phyloP scores from a whole-genome alignment of 805 yeast genomes.

The Metschnikowia colocasiae region DNA sequence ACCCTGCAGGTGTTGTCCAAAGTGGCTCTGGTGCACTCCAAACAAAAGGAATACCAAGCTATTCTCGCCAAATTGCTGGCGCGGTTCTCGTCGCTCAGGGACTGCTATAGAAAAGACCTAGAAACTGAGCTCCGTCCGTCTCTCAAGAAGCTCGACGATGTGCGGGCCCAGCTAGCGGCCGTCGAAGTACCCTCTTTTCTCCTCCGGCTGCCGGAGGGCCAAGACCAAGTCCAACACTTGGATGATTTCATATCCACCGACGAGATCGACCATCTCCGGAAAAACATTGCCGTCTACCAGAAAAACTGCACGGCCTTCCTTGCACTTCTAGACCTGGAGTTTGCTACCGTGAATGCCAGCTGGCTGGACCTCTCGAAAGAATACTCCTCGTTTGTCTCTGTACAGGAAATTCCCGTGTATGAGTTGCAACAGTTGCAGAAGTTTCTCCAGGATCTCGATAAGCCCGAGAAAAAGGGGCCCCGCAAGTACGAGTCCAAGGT shows the following conservation, averaged over 20 bases:
- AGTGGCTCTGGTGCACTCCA: slow-evolving; percentile 17
- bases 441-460: neutral
- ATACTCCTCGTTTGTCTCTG: neutral
- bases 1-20: slow-evolving; percentile 17
- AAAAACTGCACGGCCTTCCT: slow-evolving; percentile 18
- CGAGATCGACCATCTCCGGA: slow-evolving; percentile 25
- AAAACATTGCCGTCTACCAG: slow-evolving; percentile 27
- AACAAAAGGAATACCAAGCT: slow-evolving; percentile 13
- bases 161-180: slow-evolving; percentile 22
- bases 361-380: neutral
- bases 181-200: slow-evolving; percentile 29
- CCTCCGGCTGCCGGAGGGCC: slow-evolving; percentile 8
- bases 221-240: slow-evolving; percentile 8
- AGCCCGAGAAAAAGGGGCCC: neutral
- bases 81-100: slow-evolving; percentile 7
- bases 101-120: slow-evolving; percentile 10
- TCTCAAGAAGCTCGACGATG: slow-evolving; percentile 23
- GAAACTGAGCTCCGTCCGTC: slow-evolving; percentile 21
- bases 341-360: neutral
- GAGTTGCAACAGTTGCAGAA: neutral
- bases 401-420: neutral
- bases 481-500: slow-evolving; percentile 1
- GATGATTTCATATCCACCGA: slow-evolving; percentile 34
- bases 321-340: slow-evolving; percentile 1
- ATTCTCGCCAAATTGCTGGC: slow-evolving; percentile 18